These are phyloP conservation scores for Parathielavia hyrcaniae DNA, from an alignment of 495 filamentous ascomycete genomes.

Conservation along the genomic window DNA sequence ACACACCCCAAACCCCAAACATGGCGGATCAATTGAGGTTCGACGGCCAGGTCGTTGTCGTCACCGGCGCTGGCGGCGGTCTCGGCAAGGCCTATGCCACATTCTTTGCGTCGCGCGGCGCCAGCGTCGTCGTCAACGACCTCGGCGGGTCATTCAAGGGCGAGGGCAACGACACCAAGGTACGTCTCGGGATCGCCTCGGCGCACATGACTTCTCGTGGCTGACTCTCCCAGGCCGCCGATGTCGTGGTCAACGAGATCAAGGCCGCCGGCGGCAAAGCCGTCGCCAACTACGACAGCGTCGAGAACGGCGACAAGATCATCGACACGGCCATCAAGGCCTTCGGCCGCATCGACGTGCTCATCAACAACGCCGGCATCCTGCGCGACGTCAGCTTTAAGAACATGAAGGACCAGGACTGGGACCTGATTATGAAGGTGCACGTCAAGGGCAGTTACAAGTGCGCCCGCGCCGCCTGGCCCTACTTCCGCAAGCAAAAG, in stretches of 20 bases:
- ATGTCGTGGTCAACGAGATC: conserved; percentile 95
- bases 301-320: conserved; percentile 88
- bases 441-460: conserved; percentile 96
- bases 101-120: conserved; percentile 88
- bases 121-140: conserved; percentile 96
- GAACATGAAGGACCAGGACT: conserved; percentile 97
- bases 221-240: conserved; percentile 62
- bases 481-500: conserved; percentile 97
- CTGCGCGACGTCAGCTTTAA: conserved; percentile 95
- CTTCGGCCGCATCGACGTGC: conserved; percentile 88
- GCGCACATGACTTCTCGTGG: too few species aligned
- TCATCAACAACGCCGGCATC: conserved; percentile 98
- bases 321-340: conserved; percentile 92
- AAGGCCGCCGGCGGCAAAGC: conserved; percentile 87
- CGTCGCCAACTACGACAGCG: conserved; percentile 96
- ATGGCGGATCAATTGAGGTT: conserved; percentile 79
- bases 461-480: conserved; percentile 95
- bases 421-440: conserved; percentile 90
- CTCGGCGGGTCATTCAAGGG: conserved; percentile 91
- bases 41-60: conserved; percentile 93
- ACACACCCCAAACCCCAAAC: conserved; percentile 22
- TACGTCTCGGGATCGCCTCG: conserved; percentile 32
- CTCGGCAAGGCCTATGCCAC: conserved; percentile 86
- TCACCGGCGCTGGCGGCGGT: conserved; percentile 94
- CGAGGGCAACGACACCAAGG: conserved; percentile 83